Base-by-base conservation (phyloP, 2,329 filamentous ascomycete genomes). In the Trichoderma pleuroti region DNA sequence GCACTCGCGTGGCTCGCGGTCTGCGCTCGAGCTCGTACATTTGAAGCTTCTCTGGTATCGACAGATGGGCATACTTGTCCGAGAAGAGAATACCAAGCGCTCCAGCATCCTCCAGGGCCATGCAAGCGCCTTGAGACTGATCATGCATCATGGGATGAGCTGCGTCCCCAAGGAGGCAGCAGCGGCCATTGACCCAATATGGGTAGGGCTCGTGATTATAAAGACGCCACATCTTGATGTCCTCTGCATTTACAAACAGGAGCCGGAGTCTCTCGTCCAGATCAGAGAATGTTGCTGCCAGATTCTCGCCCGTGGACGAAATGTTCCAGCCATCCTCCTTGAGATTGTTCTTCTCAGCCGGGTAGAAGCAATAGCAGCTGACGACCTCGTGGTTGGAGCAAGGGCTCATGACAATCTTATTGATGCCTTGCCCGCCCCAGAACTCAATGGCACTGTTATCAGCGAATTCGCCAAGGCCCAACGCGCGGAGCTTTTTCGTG, bases 141-240 rank as follows among this genome's bases (percentile, higher is more conserved):
- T 91, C 84, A 3, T 89, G 88, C 85, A 91, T 87, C 87, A 90
- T 90, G 18, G 89, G 89, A 76, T 91, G 89, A 5, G 83, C 89
- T 16, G 89, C 89, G 77, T 92, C 89, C 7, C 89, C 89, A 16
- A 91, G 76, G 1, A 91, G 78, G 72, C 85, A 86, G 4, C 84
- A 84, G 21, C 78, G 81, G 6, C 78, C 80, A 70, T 84, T 84
- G 49, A 81, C 79, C 75, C 86, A 82, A 74, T 86, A 85, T 0
- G 83, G 82, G 74, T 90, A 90, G 1, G 86, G 86, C 7, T 77
- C 73, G 67, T 78, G 78, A 64, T 76, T 71, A 28, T 75, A 72
- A n/a, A 91, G 79, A 9, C 88, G 81, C 89, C 88, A 91, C 0
- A 87, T 87, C 72, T 85, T 83, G 68, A 91, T 85, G 60, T 91